Evolutionary conservation across 2,329 filamentous ascomycete genomes (phyloP), one percentile per base, ranked within the genome.

Genomic region (Graphilbum sp.): DNA sequence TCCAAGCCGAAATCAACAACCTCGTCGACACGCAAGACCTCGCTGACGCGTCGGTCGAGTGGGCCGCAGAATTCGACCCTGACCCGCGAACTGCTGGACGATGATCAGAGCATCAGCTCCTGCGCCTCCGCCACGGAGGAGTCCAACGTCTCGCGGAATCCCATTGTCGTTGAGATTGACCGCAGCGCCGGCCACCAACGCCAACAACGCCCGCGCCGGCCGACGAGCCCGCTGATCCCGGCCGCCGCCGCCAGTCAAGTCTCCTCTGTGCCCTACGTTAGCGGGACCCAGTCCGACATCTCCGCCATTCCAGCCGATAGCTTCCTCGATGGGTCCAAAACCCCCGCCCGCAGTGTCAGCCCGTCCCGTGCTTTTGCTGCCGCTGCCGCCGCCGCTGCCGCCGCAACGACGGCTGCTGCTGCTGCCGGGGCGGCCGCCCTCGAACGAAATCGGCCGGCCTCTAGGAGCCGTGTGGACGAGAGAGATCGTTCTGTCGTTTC

Each of bases 81-180:
- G 32, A 49, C 47, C 35, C 48, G 47, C 30, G 42, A 44, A 39
- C 61, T 65, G 36, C 60, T 52, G 29, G 74, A 76, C 39, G 79
- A 84, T 62, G 72, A 70, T 41, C 63, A 68, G 43, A 82, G 77
- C 52, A 63, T 77, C 54, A 71, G 67, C 47, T 90, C 83, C 29
- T 82, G 82, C 54, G 81, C 79, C 25, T 90, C 85, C 37, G 75
- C 70, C 16, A 82, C 76, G 8, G 80, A 84, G 53, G 84, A 82
- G 55, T 88, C 82, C 45, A 86, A 79, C 56, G 68, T 87, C 41
- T 75, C 72, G 24, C 66, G 71, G 38, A 78, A 81, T 38, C 86
- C 86, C 27, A 77, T 95, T 46, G 86, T 95, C 54, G 82, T 95
- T 43, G 88, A 95, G 55, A 83, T 96, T 45, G 70, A 87, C 50